Conservation (phyloP, 2,329 filamentous ascomycete species). For the Trichoderma sp. region DNA sequence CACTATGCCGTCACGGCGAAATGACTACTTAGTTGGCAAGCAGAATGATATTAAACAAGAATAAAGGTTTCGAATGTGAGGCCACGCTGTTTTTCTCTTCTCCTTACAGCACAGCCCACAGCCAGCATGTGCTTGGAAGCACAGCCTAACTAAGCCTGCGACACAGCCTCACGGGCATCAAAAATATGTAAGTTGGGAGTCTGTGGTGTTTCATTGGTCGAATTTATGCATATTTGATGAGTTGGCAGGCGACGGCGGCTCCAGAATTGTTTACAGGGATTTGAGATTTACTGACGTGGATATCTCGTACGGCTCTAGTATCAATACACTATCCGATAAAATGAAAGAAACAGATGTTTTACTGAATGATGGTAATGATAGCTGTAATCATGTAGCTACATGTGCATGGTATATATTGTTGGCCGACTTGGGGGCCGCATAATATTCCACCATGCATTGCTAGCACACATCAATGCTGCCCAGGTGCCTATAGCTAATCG, state of each 20-base stretch:
- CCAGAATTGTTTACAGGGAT: background rate
- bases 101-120: background rate
- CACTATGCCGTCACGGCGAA: background rate
- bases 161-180: background rate
- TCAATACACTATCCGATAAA: background rate
- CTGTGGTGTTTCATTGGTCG: background rate
- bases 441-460: no score
- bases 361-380: no score
- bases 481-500: no score
- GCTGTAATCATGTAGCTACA: no score
- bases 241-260: background rate
- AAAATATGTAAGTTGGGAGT: background rate
- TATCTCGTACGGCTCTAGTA: background rate
- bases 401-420: no score
- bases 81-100: background rate
- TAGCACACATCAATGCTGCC: no score
- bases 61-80: background rate
- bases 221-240: background rate
- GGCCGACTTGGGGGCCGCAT: no score
- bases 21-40: background rate
- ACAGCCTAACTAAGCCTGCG: background rate
- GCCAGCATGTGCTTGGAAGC: background rate
- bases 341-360: no score
- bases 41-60: background rate
- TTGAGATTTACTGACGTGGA: background rate